Evolutionary conservation across 345 rosid genomes (phyloP).

Genomic region (Diplotaxis tenuifolia): DNA sequence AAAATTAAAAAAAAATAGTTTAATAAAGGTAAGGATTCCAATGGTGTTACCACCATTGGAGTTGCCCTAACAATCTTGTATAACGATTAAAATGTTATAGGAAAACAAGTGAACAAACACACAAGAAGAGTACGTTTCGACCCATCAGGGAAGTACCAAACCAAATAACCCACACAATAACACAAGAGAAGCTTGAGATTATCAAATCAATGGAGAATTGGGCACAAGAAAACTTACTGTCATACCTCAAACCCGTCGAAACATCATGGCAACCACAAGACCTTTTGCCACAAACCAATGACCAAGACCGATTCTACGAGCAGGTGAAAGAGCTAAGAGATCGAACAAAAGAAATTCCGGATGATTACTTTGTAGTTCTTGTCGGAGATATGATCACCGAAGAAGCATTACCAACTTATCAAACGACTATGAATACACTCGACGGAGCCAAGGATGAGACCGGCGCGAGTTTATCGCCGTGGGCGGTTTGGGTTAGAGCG

Average conservation of each 20-base stretch:
- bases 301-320: constrained; percentile 19
- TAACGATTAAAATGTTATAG: constrained; percentile 2
- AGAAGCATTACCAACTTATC: constrained; percentile 77
- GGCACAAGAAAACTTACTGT: constrained; percentile 42
- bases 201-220: constrained; percentile 46
- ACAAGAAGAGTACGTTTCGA: constrained; percentile 20
- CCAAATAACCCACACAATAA: constrained; percentile 41
- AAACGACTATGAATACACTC: constrained; percentile 60
- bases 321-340: constrained; percentile 22
- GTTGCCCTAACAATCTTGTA: background rate
- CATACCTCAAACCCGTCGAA: constrained; percentile 56
- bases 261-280: constrained; percentile 64
- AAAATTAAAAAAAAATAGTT: too few species aligned
- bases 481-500: constrained; percentile 56
- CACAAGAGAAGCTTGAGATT: constrained; percentile 51
- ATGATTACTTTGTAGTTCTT: constrained; percentile 29
- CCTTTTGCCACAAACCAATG: constrained; percentile 40
- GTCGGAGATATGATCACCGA: constrained; percentile 59
- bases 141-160: constrained; percentile 32
- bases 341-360: constrained; percentile 26
- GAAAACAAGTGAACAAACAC: constrained; percentile 3
- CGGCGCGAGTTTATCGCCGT: constrained; percentile 35
- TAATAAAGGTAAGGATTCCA: too few species aligned
- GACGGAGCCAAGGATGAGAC: constrained; percentile 41
- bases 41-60: too few species aligned